Conservation (phyloP, 805 yeast genomes). For the Lachancea thermotolerans region DNA sequence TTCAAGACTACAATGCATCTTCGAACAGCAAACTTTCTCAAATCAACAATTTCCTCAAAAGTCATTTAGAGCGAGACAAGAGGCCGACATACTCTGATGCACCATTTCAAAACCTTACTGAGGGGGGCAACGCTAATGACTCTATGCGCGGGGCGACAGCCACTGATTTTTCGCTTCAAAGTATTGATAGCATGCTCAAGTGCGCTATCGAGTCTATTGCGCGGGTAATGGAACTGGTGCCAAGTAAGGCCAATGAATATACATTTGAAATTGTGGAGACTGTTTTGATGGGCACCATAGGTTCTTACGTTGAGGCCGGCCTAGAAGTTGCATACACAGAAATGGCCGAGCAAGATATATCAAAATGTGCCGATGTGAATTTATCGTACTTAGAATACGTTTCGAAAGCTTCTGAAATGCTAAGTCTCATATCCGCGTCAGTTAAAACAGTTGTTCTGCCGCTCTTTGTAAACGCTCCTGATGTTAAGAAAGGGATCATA, state of each 20-base stretch:
- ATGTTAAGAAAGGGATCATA: conserved; percentile 51
- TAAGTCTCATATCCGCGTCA: conserved; percentile 62
- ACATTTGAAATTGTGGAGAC: conserved; percentile 63
- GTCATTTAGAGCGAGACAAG: conserved; percentile 40
- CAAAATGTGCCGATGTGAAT: conserved; percentile 30
- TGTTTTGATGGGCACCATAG: conserved; percentile 62
- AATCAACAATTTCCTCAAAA: conserved; percentile 51
- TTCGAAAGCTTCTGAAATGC: conserved; percentile 48
- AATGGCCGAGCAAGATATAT: conserved; percentile 34
- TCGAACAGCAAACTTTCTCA: conserved; percentile 41
- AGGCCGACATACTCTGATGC: conserved; percentile 24
- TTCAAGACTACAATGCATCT: conserved; percentile 17
- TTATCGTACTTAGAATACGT: conserved; percentile 46
- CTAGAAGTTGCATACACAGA: conserved; percentile 59
- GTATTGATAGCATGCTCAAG: conserved; percentile 58
- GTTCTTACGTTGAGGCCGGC: conserved; percentile 65
- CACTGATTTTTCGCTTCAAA: conserved; percentile 32
- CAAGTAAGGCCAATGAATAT: conserved; percentile 53
- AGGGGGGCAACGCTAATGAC: conserved; percentile 1
- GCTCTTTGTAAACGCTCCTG: conserved; percentile 54
- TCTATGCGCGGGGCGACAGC: conserved; percentile 7
- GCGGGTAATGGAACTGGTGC: conserved; percentile 66
- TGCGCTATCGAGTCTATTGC: conserved; percentile 73
- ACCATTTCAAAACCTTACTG: conserved; percentile 4
- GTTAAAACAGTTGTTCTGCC: conserved; percentile 73